These are phyloP conservation scores for Haplosporangium sp. DNA, from an alignment of 371 early-diverging fungal genomes.

Conservation along the genomic window DNA sequence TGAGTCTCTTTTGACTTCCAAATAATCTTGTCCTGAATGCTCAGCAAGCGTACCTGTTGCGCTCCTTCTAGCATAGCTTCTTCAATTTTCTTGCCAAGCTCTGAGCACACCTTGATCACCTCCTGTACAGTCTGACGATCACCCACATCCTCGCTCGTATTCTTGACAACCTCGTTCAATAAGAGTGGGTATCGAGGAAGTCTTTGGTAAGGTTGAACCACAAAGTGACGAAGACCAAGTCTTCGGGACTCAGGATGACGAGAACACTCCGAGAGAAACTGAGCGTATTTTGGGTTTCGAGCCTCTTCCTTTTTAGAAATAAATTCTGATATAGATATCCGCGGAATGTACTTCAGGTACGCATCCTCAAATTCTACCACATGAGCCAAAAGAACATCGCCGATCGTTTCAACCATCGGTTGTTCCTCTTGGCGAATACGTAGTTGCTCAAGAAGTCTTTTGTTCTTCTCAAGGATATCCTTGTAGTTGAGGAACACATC, in stretches of 20 bases:
- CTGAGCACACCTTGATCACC: slow-evolving; percentile 74
- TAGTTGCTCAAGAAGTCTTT: slow-evolving; percentile 72
- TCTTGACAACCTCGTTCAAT: slow-evolving; percentile 84
- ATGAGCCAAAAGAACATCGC: slow-evolving; percentile 84
- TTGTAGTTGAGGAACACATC: slow-evolving; percentile 86
- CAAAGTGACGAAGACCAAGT: slow-evolving; percentile 83
- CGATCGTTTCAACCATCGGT: slow-evolving; percentile 81
- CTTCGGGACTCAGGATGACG: slow-evolving; percentile 84
- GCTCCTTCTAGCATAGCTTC: slow-evolving; percentile 80
- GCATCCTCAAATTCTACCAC: slow-evolving; percentile 76
- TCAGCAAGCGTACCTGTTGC: slow-evolving; percentile 74
- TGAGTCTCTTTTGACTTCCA: slow-evolving; percentile 62
- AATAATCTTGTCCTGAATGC: slow-evolving; percentile 62
- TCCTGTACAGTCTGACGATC: slow-evolving; percentile 75
- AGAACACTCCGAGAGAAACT: slow-evolving; percentile 81
- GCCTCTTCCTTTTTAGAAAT: slow-evolving; percentile 82
- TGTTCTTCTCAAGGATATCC: slow-evolving; percentile 77
- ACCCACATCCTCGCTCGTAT: slow-evolving; percentile 81
- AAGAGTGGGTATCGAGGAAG: slow-evolving; percentile 91
- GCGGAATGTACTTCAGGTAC: slow-evolving; percentile 88
- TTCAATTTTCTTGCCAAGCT: slow-evolving; percentile 80
- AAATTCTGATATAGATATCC: slow-evolving; percentile 85
- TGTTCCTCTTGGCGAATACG: slow-evolving; percentile 77
- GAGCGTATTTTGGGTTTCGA: slow-evolving; percentile 74
- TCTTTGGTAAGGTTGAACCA: slow-evolving; percentile 89